Evolutionary conservation across 1,139 yeast genomes (phyloP), one percentile per base, ranked within the genome.

Genomic region (Insectozyma bohioensis): DNA sequence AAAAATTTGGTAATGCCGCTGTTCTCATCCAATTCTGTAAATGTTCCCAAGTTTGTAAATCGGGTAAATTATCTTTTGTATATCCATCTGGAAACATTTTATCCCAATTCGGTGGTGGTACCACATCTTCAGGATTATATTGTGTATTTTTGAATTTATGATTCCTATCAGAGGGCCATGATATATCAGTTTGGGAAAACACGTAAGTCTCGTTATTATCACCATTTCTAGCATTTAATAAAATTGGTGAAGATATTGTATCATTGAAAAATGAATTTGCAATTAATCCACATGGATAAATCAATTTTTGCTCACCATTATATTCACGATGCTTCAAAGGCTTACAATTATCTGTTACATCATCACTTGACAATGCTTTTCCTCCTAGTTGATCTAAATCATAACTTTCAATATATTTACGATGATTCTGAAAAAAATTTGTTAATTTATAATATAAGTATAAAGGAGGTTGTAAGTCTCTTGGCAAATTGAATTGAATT

Each of bases 41-140:
- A 31, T 56, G 63, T 41, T 66, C 68, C 71, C 67, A 58, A 20
- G 46, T 37, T 16, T 49, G 45, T 18, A 58, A 27, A 54, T 92
- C 92, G 3, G 97, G 98, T 38, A 92, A 55, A 53, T 87, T 88
- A 9, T 80, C 79, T 17, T 76, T 82, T 12, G 84, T 88, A 62
- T 92, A 92, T 1, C 97, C 97, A 43, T 88, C 56, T n/a, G 98
- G 98, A 56, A 56, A 92, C 63, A 48, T 65, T 52, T 84, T 80
- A 42, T 66, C 65, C 98, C 98, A 92, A 63, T 87, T 87, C 48
- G 96, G 97, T 7, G 98, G 98, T 8, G 98, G 98, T 1, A 77
- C 94, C 35, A 92, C 85, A 17, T 90, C 82, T 9, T 73, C 58
- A 19, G 80, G 68, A 40, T 70, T 66, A 62, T 92, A 94, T 34